These are phyloP conservation scores for Plasmodium coatneyi DNA, from an alignment of 169 alveolate genomes.

Conservation along the genomic window DNA sequence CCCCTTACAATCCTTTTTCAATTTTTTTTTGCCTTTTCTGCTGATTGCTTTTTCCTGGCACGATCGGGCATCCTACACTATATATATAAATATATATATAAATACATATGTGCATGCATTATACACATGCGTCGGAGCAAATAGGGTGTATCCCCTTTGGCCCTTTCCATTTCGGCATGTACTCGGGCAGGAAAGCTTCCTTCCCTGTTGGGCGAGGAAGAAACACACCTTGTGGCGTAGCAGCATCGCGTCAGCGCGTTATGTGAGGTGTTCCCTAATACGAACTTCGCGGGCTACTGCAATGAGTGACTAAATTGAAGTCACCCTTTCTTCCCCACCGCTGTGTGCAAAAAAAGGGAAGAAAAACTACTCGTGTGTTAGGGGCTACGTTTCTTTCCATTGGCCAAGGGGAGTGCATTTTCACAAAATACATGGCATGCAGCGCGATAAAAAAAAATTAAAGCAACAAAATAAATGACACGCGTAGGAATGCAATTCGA, in stretches of 20 bases:
- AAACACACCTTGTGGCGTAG: not conserved
- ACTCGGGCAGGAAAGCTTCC: not conserved
- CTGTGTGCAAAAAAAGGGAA: not conserved
- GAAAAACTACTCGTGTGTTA: not conserved
- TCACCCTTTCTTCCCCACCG: not conserved
- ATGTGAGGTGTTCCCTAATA: not conserved
- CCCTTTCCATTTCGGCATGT: not conserved
- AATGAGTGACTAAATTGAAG: not conserved
- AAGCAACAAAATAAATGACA: not conserved
- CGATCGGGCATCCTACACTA: not conserved
- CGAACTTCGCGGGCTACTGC: not conserved
- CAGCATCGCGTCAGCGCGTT: not conserved
- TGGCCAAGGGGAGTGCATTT: not conserved
- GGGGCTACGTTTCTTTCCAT: not conserved
- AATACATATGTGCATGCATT: not conserved
- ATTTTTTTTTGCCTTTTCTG: not conserved
- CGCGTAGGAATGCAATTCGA: not conserved
- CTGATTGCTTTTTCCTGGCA: not conserved
- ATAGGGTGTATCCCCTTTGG: not conserved
- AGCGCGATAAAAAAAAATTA: not conserved
- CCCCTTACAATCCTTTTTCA: not conserved
- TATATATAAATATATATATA: not conserved
- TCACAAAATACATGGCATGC: not conserved
- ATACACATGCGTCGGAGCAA: not conserved
- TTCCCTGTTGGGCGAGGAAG: not conserved